Evolutionary conservation across 805 yeast genomes (phyloP).

Genomic region (Zygoascus ofunaensis): DNA sequence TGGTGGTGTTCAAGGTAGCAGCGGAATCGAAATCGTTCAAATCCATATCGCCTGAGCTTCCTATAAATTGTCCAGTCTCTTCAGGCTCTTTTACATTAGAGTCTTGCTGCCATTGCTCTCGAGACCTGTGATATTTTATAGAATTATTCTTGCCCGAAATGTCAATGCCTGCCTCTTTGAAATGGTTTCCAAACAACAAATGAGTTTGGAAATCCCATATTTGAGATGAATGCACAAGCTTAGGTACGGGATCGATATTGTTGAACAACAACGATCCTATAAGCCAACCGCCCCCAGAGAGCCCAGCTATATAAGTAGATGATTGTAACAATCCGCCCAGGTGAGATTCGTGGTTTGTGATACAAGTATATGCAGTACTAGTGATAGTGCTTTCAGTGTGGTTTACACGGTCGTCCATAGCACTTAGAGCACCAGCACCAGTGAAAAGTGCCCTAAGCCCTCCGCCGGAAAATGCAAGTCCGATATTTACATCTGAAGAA

Average conservation of each 20-base stretch:
- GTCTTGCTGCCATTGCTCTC: neutral
- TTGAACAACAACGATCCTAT: constrained; percentile 60
- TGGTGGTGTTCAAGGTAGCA: neutral
- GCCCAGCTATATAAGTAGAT: constrained; percentile 59
- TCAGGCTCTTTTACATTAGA: neutral
- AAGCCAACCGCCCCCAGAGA: constrained; percentile 81
- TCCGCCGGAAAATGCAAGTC: constrained; percentile 69
- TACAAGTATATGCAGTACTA: constrained; percentile 28
- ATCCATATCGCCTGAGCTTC: constrained; percentile 53
- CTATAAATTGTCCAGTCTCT: constrained; percentile 35
- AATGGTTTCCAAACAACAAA: constrained; percentile 33
- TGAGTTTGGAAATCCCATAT: constrained; percentile 63
- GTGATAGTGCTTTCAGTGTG: constrained; percentile 29
- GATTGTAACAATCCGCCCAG: constrained; percentile 61
- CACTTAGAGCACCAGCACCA: constrained; percentile 80
- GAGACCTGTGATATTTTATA: neutral
- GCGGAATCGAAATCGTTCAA: constrained; percentile 18
- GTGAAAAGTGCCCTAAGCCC: constrained; percentile 81
- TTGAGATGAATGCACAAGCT: constrained; percentile 35
- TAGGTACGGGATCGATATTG: constrained; percentile 61
- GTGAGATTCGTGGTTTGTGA: constrained; percentile 17
- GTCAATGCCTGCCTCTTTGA: neutral
- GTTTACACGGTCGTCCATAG: constrained; percentile 51
- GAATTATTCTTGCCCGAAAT: constrained; percentile 77
- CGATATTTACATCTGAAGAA: constrained; percentile 19